Evolutionary conservation across 176 grass and related monocot species (phyloP), one percentile per base, ranked within the genome.

Genomic region (Cocos nucifera): DNA sequence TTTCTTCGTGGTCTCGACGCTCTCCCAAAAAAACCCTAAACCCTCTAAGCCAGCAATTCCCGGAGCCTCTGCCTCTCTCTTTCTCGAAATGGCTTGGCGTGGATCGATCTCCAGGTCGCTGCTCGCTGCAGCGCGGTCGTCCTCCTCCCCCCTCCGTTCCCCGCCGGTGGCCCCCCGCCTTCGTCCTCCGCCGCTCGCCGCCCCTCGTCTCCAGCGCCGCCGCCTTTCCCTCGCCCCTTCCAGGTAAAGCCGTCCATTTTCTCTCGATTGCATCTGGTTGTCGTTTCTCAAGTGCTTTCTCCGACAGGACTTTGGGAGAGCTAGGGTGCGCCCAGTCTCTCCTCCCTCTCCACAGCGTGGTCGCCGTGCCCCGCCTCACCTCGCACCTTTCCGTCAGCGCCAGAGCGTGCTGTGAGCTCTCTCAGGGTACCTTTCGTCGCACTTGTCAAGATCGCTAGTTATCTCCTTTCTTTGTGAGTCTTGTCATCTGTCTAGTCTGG

Each of bases 381-480:
- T 82, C 79, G 3, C 75, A 82, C 67, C 64, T 77, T 24, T 82
- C 79, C 25, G 79, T 72, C 66, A 72, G 59, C 27, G 73, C 73
- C 25, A 75, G 79, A 55, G 66, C 79, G 73, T 82, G 73, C 27
- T 76, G 79, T 56, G 79, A 82, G 61, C 65, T 82, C 53, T 82
- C 79, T 59, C 72, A 82, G 28, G 78, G 79, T 91, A 93, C 87
- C 78, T 91, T 91, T 72, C 78, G 78, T 78, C 84, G 87, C 84
- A 85, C 81, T 97, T 97, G 87, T 91, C 87, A 78, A 67, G 92
- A 97, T 91, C 87, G 92, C 87, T 90, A 97, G 71, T 79, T 85
- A 82, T 44, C 8, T 44, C 35, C 35, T 44, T 23, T 44, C 35
- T 44, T 44, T 14, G 35, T 44, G 35, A 44, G 35, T 44, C 35